These are phyloP conservation scores for Populus pruinosa DNA, from an alignment of 345 rosid genomes.

Conservation along the genomic window DNA sequence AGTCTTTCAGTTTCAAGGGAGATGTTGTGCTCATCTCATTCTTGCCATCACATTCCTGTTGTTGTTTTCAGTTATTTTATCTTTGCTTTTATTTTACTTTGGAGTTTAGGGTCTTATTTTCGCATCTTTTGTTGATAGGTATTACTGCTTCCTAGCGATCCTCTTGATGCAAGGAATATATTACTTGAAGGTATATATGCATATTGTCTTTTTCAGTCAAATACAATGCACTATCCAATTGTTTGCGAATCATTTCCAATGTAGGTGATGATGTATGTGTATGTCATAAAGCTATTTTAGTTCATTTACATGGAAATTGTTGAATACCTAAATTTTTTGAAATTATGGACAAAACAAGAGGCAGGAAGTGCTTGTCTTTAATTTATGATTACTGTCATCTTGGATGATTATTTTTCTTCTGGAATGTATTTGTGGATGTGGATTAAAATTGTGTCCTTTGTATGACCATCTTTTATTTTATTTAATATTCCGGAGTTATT, in stretches of 20 bases:
- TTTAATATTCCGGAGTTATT: background rate
- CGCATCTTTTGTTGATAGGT: constrained; percentile 36
- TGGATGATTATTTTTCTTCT: too few species aligned
- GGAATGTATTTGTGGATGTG: background rate
- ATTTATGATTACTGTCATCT: too few species aligned
- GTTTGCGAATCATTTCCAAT: background rate
- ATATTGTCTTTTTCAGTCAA: constrained; percentile 1
- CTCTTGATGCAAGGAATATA: constrained; percentile 92
- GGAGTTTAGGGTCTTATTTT: background rate
- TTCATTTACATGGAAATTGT: too few species aligned
- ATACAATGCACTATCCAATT: background rate
- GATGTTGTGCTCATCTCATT: background rate
- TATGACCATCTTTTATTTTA: background rate
- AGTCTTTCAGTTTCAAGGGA: background rate
- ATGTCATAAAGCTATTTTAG: too few species aligned
- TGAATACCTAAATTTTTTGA: too few species aligned
- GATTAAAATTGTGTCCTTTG: background rate
- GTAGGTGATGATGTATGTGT: background rate
- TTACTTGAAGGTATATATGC: constrained; percentile 81
- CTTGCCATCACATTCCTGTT: background rate
- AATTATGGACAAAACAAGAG: too few species aligned
- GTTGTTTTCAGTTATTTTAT: background rate
- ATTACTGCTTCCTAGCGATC: constrained; percentile 81
- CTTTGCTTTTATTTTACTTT: too few species aligned
- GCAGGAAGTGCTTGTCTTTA: too few species aligned